A percentile compares a stretch with the other conserved stretches of the same genome.
phyloP scores from a whole-genome alignment of 352 stramenopile species.

The Globisporangium echinulatum region DNA sequence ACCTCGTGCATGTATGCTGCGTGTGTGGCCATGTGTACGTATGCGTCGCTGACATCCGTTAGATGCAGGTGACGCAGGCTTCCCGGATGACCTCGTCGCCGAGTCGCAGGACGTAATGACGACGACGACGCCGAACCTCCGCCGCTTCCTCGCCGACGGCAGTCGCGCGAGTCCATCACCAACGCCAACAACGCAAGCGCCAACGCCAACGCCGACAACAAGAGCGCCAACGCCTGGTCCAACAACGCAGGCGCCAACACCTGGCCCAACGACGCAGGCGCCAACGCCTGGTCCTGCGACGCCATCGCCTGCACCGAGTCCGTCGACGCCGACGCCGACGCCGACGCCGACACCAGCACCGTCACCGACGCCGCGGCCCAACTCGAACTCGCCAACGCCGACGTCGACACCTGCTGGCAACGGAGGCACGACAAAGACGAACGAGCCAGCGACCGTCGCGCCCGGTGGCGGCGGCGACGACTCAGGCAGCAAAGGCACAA shows the following conservation, averaged over 20 bases:
- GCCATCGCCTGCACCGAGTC: constrained; percentile 9
- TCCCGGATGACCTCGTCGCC: constrained; percentile 11
- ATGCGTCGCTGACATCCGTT: background rate
- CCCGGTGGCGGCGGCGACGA: constrained; percentile 1
- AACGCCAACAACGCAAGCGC: constrained; percentile 5
- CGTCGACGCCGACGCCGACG: background rate
- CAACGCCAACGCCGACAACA: constrained; percentile 13
- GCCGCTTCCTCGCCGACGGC: constrained; percentile 7
- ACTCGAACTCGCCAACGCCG: constrained; percentile 1
- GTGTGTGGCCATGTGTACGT: background rate
- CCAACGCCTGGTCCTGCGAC: constrained; percentile 14
- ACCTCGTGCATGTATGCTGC: background rate
- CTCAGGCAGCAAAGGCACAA: background rate
- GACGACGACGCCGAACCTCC: constrained; percentile 11
- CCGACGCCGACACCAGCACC: background rate
- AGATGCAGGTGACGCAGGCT: constrained; percentile 17
- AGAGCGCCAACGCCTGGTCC: background rate
- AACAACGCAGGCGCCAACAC: constrained; percentile 2
- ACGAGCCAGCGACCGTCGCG: constrained; percentile 1
- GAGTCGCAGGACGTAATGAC: constrained; percentile 7
- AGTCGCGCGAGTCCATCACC: background rate
- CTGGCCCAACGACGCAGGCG: constrained; percentile 9
- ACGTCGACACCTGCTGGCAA: background rate
- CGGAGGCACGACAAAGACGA: background rate
- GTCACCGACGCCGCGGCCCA: background rate